Evolutionary conservation across 495 filamentous ascomycete species (phyloP), one percentile per base, ranked within the genome.

Genomic region (Aspergillus conjunctus): DNA sequence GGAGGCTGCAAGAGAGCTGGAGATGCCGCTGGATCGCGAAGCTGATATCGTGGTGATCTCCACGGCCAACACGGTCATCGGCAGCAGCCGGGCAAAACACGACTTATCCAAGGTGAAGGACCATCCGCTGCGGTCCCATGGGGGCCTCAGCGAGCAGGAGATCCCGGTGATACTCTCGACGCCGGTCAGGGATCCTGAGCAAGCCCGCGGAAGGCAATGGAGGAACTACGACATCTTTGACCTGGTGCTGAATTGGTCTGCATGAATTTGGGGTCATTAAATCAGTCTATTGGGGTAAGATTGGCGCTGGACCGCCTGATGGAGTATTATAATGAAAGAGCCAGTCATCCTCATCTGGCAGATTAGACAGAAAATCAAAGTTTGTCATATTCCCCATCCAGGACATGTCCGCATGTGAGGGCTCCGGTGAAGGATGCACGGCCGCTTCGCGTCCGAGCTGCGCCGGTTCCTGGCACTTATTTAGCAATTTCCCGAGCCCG

Each of bases 351-450:
- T 18, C 44, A 21, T 48, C 44, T 9, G 44, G 44, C 73, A 76
- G 51, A 67, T 69, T 56, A 69, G 63, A 46, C 51, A 73, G 67
- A 66, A 48, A 48, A 48, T 71, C 70, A 64, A 71, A 73, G 31
- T 60, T 71, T 10, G 64, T 62, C 63, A 73, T 71, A 9, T 67
- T 68, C 54, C 69, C 70, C 68, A 73, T 69, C 70, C 70, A 73
- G 6, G 37, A 33, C 46, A 68, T 51, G 52, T 73, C 70, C 11
- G 61, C 60, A 0, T 51, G 59, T 3, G 57, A n/a, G 18, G 50
- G 58, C 14, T 71, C 66, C 39, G 60, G 59, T 7, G 67, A 62
- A 7, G 61, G 18, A 4, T 66, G 64, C 21, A 57, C 37, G 37
- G 37, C 51, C 21, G 54, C 30, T 26, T 64, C 50, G 9, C 64